Conservation (phyloP, 2,329 filamentous ascomycete species). For the Chrysoporthe cubensis region DNA sequence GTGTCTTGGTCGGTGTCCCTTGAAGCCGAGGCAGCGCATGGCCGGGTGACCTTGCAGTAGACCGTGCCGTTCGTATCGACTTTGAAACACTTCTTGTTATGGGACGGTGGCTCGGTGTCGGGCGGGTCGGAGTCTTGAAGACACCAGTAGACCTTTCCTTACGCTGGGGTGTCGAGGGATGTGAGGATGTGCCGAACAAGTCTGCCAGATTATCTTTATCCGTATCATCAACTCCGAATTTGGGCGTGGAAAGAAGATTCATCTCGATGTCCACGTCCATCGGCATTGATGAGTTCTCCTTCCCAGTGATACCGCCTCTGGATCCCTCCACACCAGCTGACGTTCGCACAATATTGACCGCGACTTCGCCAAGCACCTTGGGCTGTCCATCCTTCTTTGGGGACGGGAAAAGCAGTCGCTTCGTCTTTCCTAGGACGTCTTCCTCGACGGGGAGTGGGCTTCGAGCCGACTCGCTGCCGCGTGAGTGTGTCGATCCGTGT, state of each 20-base stretch:
- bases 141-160: constrained; percentile 49
- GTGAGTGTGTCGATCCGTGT: constrained; percentile 56
- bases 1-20: constrained; percentile 51
- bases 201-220: constrained; percentile 48
- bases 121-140: constrained; percentile 67
- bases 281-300: constrained; percentile 46
- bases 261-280: neutral
- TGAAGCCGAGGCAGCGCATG: constrained; percentile 46
- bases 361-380: constrained; percentile 64
- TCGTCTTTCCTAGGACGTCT: constrained; percentile 59
- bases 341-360: constrained; percentile 56
- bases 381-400: constrained; percentile 67
- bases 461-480: constrained; percentile 57
- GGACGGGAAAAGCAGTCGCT: constrained; percentile 76
- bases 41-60: constrained; percentile 48
- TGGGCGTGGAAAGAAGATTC: constrained; percentile 35
- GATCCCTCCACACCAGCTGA: constrained; percentile 42
- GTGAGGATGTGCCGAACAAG: constrained; percentile 67
- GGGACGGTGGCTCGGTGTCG: constrained; percentile 63
- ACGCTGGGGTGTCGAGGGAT: constrained; percentile 58
- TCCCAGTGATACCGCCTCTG: constrained; percentile 42
- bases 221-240: constrained; percentile 35
- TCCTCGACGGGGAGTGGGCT: constrained; percentile 61
- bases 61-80: constrained; percentile 54
- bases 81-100: constrained; percentile 64